Percentiles rank a stretch among this genome's conserved stretches.
These are phyloP conservation scores for Aspergillus awamori DNA, from an alignment of 2,329 filamentous ascomycete genomes.

Conservation along the genomic window DNA sequence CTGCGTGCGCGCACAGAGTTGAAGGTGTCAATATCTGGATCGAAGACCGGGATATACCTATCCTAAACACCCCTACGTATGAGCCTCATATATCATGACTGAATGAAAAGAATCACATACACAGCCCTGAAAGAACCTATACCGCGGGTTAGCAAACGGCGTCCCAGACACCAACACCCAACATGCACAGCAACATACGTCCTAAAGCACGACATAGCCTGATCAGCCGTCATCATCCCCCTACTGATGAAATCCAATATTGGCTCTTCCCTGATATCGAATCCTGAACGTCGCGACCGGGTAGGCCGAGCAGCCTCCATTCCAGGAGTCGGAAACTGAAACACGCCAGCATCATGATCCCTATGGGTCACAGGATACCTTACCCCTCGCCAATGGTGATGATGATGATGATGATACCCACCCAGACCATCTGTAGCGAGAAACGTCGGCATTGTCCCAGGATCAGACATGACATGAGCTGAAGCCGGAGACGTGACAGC, in stretches of 20 bases:
- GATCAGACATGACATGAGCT: slow-evolving; percentile 1
- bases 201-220: slow-evolving; percentile 38
- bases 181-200: slow-evolving; percentile 23
- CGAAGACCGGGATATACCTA: slow-evolving; percentile 55
- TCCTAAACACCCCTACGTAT: slow-evolving; percentile 35
- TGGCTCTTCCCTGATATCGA: slow-evolving; percentile 37
- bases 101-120: slow-evolving; percentile 23
- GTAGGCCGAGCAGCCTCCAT: slow-evolving; percentile 11
- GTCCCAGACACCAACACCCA: background rate
- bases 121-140: slow-evolving; percentile 43
- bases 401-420: background rate
- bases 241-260: slow-evolving; percentile 40
- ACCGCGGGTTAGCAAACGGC: background rate
- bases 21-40: slow-evolving; percentile 50
- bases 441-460: slow-evolving; percentile 5
- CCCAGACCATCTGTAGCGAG: background rate
- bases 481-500: background rate
- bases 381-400: background rate
- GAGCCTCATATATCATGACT: background rate
- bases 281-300: slow-evolving; percentile 36
- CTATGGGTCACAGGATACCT: background rate
- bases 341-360: too few species aligned
- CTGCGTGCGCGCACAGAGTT: slow-evolving; percentile 51
- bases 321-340: background rate
- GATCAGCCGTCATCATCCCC: slow-evolving; percentile 37